Evolutionary conservation across 1,284 basidiomycete genomes (phyloP), one percentile per base, ranked within the genome.

Genomic region (Moesziomyces aphidis): DNA sequence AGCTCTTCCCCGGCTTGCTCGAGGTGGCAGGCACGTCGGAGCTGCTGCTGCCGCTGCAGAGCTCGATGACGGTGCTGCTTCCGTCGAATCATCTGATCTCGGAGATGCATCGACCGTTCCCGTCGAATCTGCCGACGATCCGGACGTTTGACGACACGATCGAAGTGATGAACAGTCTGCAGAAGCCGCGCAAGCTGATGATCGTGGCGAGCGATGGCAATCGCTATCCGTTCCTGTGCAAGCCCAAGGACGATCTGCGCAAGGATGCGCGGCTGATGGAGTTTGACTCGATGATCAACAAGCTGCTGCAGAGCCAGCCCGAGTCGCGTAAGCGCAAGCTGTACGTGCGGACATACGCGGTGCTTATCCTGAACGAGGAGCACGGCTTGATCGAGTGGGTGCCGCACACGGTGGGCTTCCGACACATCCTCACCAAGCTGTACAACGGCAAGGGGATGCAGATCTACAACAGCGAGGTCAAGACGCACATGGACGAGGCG

Each of bases 341-440:
- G 15, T 56, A 69, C 21, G 55, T 58, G 61, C 66, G 55, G 69
- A 98, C 96, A 4, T 99, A 99, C 80, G 94, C 94, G 9, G 95
- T 99, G 21, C 92, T 98, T 22, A 94, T 95, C 2, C 88, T 99
- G 62, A 98, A 98, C 83, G 96, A 99, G 79, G 94, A 97, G 78
- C 97, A 95, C 80, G 97, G 97, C 0, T 89, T 99, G 65, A 94
- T 99, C 66, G 95, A 99, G 89, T 99, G 97, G 97, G 97, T 99
- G 15, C 93, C 92, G 1, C 93, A 99, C 83, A 98, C 96, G 0
- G 88, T 90, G 31, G 93, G 95, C 2, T 87, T 98, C 45, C 91
- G 97, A 36, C 89, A 90, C 6, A 90, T 98, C 44, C 87, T 99
- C 26, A 81, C 88, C 55, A 91, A 91, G 71, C 86, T 88, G n/a